phyloP scores from a whole-genome alignment of 78 protist genomes.

The Anaeramoeba flamelloides region DNA sequence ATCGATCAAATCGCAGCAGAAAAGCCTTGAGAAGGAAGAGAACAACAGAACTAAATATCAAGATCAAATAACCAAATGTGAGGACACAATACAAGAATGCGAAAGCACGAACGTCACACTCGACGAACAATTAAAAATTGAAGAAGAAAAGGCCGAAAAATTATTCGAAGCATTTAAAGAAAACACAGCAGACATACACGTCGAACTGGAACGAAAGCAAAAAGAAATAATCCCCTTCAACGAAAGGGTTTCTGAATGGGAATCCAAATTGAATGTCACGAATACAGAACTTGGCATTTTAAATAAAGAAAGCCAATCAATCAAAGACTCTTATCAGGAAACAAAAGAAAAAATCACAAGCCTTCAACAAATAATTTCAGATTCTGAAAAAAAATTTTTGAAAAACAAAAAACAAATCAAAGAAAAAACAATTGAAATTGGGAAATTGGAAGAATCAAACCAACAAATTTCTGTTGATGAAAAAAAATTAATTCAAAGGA shows the following conservation, averaged over 20 bases:
- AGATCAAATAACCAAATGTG: not conserved
- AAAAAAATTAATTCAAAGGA: too few relatives aligned
- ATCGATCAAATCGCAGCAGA: not conserved
- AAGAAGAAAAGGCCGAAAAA: constrained; percentile 8
- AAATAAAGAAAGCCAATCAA: not conserved
- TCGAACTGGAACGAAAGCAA: constrained; percentile 1
- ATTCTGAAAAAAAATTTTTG: not conserved
- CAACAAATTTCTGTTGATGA: not conserved
- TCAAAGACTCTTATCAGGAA: not conserved
- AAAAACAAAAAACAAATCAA: not conserved
- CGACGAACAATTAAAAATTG: constrained; percentile 17
- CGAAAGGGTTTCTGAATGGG: not conserved
- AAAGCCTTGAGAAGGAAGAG: not conserved
- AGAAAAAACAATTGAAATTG: not conserved
- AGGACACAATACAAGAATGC: not conserved
- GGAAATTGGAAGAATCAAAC: not conserved
- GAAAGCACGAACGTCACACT: not conserved
- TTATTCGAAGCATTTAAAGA: constrained; percentile 8
- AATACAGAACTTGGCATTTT: not conserved
- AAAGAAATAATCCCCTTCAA: not conserved
- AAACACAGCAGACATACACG: constrained; percentile 6
- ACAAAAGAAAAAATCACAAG: not conserved
- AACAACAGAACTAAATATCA: not conserved
- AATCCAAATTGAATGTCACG: not conserved
- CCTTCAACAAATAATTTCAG: not conserved